Evolutionary conservation across 352 stramenopile species (phyloP), one percentile per base, ranked within the genome.

Genomic region (Phytophthora tubulina): DNA sequence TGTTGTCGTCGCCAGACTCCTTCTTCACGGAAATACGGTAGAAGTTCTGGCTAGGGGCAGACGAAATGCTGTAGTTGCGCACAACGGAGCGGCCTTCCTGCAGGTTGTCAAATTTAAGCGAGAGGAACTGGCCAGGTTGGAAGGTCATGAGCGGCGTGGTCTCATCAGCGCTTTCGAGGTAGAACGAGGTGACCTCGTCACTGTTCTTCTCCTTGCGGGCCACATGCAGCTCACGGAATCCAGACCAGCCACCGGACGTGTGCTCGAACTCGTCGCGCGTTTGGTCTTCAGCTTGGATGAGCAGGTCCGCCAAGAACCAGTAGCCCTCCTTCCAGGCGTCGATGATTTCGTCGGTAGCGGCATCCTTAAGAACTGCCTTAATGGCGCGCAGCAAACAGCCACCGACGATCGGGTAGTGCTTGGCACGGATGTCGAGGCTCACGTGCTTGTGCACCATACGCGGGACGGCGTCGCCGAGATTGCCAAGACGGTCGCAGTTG

Each of bases 381-480:
- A 91, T 93, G 36, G 82, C 80, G 9, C 57, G 64, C 10, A 93
- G 67, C 32, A 93, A 53, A 51, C 82, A 86, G 15, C 77, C 72
- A 17, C 84, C 81, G 38, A 93, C 83, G 63, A 93, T 82, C 6
- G 70, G 78, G 61, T 93, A 93, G 77, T 93, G 85, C 48, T 90
- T 83, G 21, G 83, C 76, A 31, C 81, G 67, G 58, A 91, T 85
- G 60, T 89, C 60, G 2, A 93, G 73, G 42, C 80, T 81, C 52
- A 86, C 78, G 72, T 91, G 85, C 62, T 90, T 88, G 51, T 88
- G 70, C 14, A 84, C 80, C 56, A 93, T 93, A 46, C 80, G 82
- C 11, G 74, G 71, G 17, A 93, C 82, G 30, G 82, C 80, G 15
- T 81, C 70, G 9, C 68, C 75, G 10, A 91, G 74, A n/a, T 75